These are phyloP conservation scores for Cyclanthera cordifolia DNA, from an alignment of 306 rosid genomes.

Conservation along the genomic window DNA sequence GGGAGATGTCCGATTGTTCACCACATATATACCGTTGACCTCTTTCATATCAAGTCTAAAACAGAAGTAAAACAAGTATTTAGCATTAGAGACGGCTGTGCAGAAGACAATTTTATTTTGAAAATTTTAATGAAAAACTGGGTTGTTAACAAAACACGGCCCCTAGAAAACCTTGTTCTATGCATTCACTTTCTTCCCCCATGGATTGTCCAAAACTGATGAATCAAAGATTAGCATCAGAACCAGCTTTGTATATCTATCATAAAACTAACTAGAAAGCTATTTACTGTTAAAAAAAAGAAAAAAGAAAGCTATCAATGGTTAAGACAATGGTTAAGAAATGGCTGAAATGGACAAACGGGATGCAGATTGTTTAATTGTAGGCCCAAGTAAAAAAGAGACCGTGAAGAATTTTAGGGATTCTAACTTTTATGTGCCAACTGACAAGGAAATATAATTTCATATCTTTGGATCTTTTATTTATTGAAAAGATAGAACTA, in stretches of 20 bases:
- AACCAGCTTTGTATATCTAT: background rate
- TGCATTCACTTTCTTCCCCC: background rate
- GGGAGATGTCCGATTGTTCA: constrained; percentile 36
- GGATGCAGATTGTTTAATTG: background rate
- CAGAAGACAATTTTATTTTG: background rate
- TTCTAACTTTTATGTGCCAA: background rate
- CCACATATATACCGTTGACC: constrained; percentile 23
- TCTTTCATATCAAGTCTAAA: constrained; percentile 40
- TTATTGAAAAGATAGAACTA: too few species aligned
- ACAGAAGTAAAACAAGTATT: constrained; percentile 11
- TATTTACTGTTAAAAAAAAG: too few species aligned
- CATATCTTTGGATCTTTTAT: too few species aligned
- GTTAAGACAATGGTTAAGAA: background rate
- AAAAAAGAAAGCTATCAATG: background rate
- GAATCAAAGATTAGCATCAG: background rate
- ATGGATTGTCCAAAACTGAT: background rate
- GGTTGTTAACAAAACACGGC: background rate
- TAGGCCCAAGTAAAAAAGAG: background rate
- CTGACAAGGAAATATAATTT: background rate
- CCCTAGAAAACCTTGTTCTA: background rate
- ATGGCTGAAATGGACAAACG: background rate
- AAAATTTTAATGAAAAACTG: background rate
- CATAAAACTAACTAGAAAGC: background rate
- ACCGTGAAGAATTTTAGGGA: background rate
- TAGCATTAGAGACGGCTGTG: background rate